A percentile compares a stretch with the other conserved stretches of the same genome.
phyloP scores from a whole-genome alignment of 768 basidiomycete genomes.

The Kwoniella pini region DNA sequence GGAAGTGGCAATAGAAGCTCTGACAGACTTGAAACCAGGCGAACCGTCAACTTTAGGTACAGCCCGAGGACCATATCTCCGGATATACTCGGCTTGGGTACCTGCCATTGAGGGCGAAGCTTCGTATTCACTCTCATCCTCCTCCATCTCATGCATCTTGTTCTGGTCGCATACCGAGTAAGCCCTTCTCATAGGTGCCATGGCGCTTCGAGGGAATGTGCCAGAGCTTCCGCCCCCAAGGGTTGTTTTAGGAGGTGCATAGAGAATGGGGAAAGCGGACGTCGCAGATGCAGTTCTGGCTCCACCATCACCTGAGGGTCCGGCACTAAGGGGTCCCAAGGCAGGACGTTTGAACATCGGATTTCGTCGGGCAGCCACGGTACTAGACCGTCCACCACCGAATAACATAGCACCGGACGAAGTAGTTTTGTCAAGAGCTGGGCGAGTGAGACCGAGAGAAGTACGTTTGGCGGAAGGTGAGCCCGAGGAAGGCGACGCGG shows the following conservation, averaged over 20 bases:
- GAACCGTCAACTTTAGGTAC: conserved; percentile 40
- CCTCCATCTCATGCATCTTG: conserved; percentile 34
- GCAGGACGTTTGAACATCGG: conserved; percentile 46
- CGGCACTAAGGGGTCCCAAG: conserved; percentile 33
- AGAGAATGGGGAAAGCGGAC: conserved; percentile 45
- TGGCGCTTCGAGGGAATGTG: conserved; percentile 35
- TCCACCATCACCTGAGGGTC: conserved; percentile 1
- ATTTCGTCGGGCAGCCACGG: conserved; percentile 32
- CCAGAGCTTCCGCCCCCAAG: conserved; percentile 17
- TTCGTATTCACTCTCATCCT: conserved; percentile 43
- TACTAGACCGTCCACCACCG: conserved; percentile 27
- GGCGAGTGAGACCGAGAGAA: conserved; percentile 25
- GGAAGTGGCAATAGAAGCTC: conserved; percentile 28
- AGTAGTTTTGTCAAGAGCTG: conserved; percentile 36
- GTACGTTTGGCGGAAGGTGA: conserved; percentile 49
- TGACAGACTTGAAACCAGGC: conserved; percentile 33
- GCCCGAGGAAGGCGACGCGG: conserved; percentile 43
- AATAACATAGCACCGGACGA: conserved; percentile 45
- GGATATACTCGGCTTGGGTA: conserved; percentile 34
- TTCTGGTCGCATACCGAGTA: conserved; percentile 53
- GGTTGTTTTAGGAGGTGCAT: conserved; percentile 26
- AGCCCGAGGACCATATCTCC: conserved; percentile 29
- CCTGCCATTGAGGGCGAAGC: conserved; percentile 38
- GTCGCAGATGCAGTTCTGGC: conserved; percentile 29
- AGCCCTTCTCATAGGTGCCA: conserved; percentile 50